Conservation (phyloP, 495 filamentous ascomycete species). For the Neurospora discreta region DNA sequence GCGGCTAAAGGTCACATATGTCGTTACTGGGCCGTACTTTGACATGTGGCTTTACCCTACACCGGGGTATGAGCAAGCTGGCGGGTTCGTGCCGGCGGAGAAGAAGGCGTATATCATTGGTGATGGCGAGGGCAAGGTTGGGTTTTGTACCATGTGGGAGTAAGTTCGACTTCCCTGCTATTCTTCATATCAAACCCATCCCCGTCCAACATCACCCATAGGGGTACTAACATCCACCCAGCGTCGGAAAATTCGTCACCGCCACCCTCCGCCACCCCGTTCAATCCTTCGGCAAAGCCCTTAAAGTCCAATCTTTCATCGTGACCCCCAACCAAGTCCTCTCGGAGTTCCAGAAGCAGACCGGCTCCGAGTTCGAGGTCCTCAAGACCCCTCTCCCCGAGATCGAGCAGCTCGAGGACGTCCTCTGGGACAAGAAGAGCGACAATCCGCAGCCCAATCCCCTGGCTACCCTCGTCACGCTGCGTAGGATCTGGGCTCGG, state of each 20-base stretch:
- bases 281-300: constrained; percentile 38
- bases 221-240: constrained; percentile 20
- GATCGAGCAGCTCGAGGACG: constrained; percentile 41
- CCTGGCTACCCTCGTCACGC: constrained; percentile 42
- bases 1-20: constrained; percentile 51
- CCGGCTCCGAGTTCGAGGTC: constrained; percentile 42
- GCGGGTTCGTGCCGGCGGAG: constrained; percentile 43
- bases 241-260: constrained; percentile 55
- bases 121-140: constrained; percentile 41
- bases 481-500: constrained; percentile 59
- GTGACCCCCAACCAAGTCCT: constrained; percentile 50
- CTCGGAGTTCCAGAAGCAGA: constrained; percentile 55
- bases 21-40: constrained; percentile 61
- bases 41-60: constrained; percentile 48
- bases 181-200: too few species aligned
- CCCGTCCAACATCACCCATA: not conserved
- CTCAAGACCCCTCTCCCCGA: constrained; percentile 40
- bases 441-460: constrained; percentile 47
- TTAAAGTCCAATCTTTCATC: constrained; percentile 63
- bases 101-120: constrained; percentile 50
- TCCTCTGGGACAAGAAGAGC: constrained; percentile 41
- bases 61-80: constrained; percentile 23
- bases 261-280: constrained; percentile 46
- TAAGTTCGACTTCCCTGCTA: constrained; percentile 24
- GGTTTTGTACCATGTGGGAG: constrained; percentile 59